Conservation (phyloP, 306 rosid genomes). For the Cicer cuneatum region DNA sequence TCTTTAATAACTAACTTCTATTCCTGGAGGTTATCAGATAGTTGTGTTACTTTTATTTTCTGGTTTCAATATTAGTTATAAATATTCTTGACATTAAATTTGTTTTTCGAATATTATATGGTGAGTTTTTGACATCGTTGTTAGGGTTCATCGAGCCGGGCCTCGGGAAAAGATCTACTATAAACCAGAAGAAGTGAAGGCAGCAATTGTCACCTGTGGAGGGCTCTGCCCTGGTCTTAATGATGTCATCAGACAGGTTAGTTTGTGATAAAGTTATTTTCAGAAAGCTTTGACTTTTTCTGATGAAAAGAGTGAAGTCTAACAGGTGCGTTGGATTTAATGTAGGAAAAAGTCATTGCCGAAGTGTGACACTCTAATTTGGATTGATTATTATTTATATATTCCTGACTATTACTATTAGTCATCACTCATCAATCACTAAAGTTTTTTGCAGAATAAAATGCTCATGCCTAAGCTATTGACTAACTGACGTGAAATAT, state of each 20-base stretch:
- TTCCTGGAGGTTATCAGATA: constrained; percentile 2
- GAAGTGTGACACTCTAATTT: not conserved
- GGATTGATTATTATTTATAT: not conserved
- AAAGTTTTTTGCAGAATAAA: constrained; percentile 6
- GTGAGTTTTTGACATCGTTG: constrained; percentile 40
- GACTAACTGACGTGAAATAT: constrained; percentile 12
- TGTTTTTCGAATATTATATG: constrained; percentile 8
- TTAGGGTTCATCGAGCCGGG: constrained; percentile 99
- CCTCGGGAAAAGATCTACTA: constrained; percentile 96
- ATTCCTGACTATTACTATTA: constrained; percentile 1
- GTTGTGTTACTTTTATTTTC: constrained; percentile 12
- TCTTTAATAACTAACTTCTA: not conserved
- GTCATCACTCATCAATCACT: not conserved
- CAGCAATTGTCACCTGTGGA: constrained; percentile 97
- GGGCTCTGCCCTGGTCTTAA: constrained; percentile 99
- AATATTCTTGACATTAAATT: not conserved
- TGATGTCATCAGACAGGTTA: constrained; percentile 97
- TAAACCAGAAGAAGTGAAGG: constrained; percentile 91
- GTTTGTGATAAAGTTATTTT: constrained; percentile 40
- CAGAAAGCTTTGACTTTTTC: constrained; percentile 4
- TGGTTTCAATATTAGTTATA: constrained; percentile 11
- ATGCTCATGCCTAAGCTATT: constrained; percentile 11
- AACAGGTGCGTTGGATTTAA: constrained; percentile 14
- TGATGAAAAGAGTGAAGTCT: constrained; percentile 23
- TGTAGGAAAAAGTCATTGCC: not conserved